A percentile compares a stretch with the other conserved stretches of the same genome.
These are phyloP conservation scores for Tephrocybe sp. DNA, from an alignment of 768 basidiomycete species.

Conservation along the genomic window DNA sequence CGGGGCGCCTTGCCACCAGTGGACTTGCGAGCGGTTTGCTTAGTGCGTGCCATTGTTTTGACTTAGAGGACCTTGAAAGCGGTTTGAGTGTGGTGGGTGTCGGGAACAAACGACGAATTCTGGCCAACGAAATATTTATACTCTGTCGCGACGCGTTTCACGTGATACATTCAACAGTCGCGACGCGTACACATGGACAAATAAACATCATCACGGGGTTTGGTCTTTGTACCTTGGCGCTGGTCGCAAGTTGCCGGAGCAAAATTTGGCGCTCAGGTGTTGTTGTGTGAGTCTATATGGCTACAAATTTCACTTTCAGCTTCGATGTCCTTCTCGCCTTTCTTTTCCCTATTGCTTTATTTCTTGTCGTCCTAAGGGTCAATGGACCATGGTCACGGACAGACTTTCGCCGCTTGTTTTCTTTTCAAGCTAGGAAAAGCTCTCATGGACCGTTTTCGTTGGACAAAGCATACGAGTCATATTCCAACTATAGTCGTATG, in stretches of 20 bases:
- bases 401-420: conserved; percentile 26
- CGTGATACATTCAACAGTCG: conserved; percentile 15
- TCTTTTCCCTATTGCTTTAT: conserved; percentile 35
- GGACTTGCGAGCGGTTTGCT: conserved; percentile 19
- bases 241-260: no score
- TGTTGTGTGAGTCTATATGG: neutral
- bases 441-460: conserved; percentile 39
- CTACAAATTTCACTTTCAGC: conserved; percentile 6
- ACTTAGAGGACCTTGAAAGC: neutral
- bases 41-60: conserved; percentile 16
- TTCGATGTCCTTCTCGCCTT: conserved; percentile 37
- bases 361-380: conserved; percentile 27
- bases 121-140: conserved; percentile 12
- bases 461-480: conserved; percentile 40
- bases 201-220: neutral
- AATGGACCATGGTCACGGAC: conserved; percentile 17
- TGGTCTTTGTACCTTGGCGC: no score
- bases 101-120: conserved; percentile 12
- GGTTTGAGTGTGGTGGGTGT: neutral
- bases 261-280: no score
- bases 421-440: conserved; percentile 17
- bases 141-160: neutral
- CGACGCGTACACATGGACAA: conserved; percentile 8
- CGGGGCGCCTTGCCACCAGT: conserved; percentile 19
- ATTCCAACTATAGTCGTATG: conserved; percentile 38